Evolutionary conservation across 345 rosid species (phyloP).

Genomic region (Linum lewisii): DNA sequence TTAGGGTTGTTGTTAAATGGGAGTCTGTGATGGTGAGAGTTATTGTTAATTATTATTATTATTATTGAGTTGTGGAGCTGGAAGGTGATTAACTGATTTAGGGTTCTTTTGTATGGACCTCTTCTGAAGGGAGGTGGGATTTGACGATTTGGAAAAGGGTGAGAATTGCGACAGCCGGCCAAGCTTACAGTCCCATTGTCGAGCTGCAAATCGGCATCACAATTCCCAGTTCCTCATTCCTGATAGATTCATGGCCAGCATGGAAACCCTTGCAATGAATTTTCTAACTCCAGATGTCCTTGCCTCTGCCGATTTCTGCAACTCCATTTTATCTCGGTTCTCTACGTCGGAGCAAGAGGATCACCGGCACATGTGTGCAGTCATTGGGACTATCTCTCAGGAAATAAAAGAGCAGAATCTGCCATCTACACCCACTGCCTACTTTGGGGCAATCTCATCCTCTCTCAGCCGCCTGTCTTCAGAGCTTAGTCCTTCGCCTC

Average conservation of each 20-base stretch:
- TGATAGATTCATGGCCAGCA: conserved; percentile 1
- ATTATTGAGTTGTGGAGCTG: no score
- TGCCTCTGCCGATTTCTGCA: conserved; percentile 37
- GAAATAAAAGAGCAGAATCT: conserved; percentile 58
- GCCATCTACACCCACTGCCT: conserved; percentile 52
- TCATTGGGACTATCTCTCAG: conserved; percentile 62
- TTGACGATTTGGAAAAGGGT: no score
- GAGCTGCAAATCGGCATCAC: no score
- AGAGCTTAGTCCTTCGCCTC: conserved; percentile 27
- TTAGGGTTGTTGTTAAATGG: no score
- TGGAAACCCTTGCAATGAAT: conserved; percentile 33
- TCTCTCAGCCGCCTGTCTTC: conserved; percentile 52
- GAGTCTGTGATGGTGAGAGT: no score
- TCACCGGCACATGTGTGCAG: conserved; percentile 54
- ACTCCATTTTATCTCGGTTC: conserved; percentile 43
- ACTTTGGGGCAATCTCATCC: conserved; percentile 52
- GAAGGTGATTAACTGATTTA: no score
- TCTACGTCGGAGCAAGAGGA: conserved; percentile 41
- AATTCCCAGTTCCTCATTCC: background rate
- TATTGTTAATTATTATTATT: no score
- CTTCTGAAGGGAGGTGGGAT: no score
- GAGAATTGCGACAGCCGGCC: no score
- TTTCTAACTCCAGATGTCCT: conserved; percentile 1
- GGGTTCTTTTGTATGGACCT: no score
- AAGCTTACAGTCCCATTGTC: no score